Percentiles rank a stretch among this genome's conserved stretches.
phyloP scores from a whole-genome alignment of 1,139 yeast genomes.

The Spencermartinsiella ligniputridi region DNA sequence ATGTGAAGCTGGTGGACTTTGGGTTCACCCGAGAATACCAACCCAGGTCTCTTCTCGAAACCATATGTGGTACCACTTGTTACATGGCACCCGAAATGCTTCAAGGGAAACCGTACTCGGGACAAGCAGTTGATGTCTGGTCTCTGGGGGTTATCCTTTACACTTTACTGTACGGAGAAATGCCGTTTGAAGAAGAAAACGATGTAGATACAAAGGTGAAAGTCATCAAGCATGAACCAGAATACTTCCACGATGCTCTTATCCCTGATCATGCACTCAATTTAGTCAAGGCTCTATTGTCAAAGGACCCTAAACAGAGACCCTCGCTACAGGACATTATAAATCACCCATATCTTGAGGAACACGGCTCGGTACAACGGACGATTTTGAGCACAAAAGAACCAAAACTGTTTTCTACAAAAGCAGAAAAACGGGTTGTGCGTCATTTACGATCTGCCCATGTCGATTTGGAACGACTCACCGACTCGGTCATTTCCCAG shows the following conservation, averaged over 20 bases:
- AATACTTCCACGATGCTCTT: constrained; percentile 32
- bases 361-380: constrained; percentile 41
- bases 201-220: constrained; percentile 57
- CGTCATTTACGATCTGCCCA: constrained; percentile 63
- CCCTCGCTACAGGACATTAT: constrained; percentile 62
- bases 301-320: constrained; percentile 62
- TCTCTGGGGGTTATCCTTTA: constrained; percentile 90
- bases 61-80: constrained; percentile 91
- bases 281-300: constrained; percentile 51
- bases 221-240: constrained; percentile 65
- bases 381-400: constrained; percentile 37
- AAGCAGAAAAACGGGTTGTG: constrained; percentile 60
- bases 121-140: constrained; percentile 85
- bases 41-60: constrained; percentile 57
- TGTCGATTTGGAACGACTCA: constrained; percentile 60
- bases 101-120: constrained; percentile 58
- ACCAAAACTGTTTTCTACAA: constrained; percentile 49
- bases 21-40: constrained; percentile 87
- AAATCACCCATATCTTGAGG: constrained; percentile 56
- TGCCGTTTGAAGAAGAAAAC: constrained; percentile 87
- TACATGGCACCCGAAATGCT: constrained; percentile 96
- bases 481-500: constrained; percentile 54
- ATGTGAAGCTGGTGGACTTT: constrained; percentile 81
- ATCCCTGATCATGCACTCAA: constrained; percentile 47
- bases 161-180: constrained; percentile 77